Evolutionary conservation across 495 filamentous ascomycete species (phyloP), one percentile per base, ranked within the genome.

Genomic region (Neurospora pannonica): DNA sequence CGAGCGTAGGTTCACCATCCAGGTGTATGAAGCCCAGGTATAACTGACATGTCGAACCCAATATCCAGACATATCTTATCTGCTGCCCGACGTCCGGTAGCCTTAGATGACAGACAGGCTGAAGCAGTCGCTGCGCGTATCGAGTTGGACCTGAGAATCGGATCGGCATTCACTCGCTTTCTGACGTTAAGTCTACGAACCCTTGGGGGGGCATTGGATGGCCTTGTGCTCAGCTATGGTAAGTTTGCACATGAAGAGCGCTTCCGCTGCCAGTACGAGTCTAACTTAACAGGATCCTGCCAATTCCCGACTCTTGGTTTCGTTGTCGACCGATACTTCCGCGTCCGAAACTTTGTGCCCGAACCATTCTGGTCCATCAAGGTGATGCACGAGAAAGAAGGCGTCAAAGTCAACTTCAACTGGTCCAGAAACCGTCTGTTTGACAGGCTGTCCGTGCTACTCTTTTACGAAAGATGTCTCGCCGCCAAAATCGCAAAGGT

Each of bases 271-370:
- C 28, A 67, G 28, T 19, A 67, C 17, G 28, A 17, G 67, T 15
- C 73, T 78, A 40, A 82, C 73, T 70, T 69, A 5, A 15, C 71
- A 96, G 93, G 95, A 19, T 97, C 94, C 15, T 99, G 96, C 74
- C 96, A 99, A 83, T 99, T 99, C 79, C 96, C 96, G 15, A 98
- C 97, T 0, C 85, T 99, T 15, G 96, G 96, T 4, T 99, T 99
- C 76, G 94, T 99, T 1, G 96, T 99, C 17, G 97, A 99, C 81
- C 89, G 95, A 24, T 99, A 98, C 80, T 92, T 97, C 72, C 88
- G 91, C 75, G 94, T 99, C 54, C 89, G 92, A 74, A 97, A 97
- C 77, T 99, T 99, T 79, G 91, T 95, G 21, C 93, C 95, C 5
- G 96, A 99, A 78, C 82, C 88, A 1, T 98, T 98, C 83, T 99